A percentile compares a stretch with the other conserved stretches of the same genome.
phyloP scores from a whole-genome alignment of 2,329 filamentous ascomycete genomes.

The Xenoacremonium recifei region DNA sequence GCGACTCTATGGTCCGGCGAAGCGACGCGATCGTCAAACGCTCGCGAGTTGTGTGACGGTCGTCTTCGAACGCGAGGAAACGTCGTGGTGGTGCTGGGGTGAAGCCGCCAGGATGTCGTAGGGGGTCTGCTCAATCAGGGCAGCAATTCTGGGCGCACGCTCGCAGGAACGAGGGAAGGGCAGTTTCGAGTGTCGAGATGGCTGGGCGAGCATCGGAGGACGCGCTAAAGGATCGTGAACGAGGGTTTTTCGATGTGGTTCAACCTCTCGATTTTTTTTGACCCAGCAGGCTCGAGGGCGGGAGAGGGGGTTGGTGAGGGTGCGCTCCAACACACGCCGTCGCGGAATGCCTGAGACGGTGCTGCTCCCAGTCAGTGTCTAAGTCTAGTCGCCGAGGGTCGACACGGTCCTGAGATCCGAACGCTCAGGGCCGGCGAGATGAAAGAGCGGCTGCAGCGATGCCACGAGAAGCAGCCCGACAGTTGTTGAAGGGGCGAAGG shows the following conservation, averaged over 20 bases:
- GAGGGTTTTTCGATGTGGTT: slow-evolving; percentile 22
- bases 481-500: slow-evolving; percentile 14
- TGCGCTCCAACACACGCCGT: slow-evolving; percentile 19
- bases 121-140: slow-evolving; percentile 12
- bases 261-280: slow-evolving; percentile 37
- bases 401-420: slow-evolving; percentile 7
- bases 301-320: slow-evolving; percentile 22
- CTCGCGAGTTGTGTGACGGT: slow-evolving; percentile 5
- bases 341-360: slow-evolving; percentile 13
- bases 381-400: slow-evolving; percentile 5
- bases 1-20: slow-evolving; percentile 11
- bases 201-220: slow-evolving; percentile 44
- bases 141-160: slow-evolving; percentile 24
- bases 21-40: slow-evolving; percentile 8
- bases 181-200: slow-evolving; percentile 39
- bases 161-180: slow-evolving; percentile 31
- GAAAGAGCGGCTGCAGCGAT: slow-evolving; percentile 16
- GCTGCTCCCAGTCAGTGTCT: slow-evolving; percentile 10
- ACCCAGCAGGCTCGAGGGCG: slow-evolving; percentile 10
- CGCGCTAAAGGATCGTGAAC: slow-evolving; percentile 26
- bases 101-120: slow-evolving; percentile 9
- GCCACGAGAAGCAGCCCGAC: slow-evolving; percentile 12
- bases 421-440: slow-evolving; percentile 9
- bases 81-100: slow-evolving; percentile 12
- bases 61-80: slow-evolving; percentile 21